Percentiles rank a stretch among this genome's conserved stretches.
Conservation (phyloP, 305 asterid genomes). For the Solanum hybrid region DNA sequence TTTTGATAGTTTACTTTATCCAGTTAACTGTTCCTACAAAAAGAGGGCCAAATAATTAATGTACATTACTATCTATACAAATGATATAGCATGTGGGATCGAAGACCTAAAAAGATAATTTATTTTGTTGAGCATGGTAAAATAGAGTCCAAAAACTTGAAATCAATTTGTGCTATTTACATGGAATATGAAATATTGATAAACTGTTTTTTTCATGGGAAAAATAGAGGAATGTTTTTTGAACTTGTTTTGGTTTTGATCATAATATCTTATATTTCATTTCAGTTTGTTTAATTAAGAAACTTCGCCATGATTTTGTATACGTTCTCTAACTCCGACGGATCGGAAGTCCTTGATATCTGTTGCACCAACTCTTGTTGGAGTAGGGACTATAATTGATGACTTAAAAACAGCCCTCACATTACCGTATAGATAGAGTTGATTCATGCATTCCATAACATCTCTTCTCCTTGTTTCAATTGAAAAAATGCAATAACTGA, state of each 20-base stretch:
- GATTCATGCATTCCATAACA: neutral
- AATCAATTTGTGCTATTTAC: neutral
- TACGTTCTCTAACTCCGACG: neutral
- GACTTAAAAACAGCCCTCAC: neutral
- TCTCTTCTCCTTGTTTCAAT: neutral
- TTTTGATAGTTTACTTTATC: neutral
- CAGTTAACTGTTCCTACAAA: neutral
- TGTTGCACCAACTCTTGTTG: neutral
- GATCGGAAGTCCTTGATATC: neutral
- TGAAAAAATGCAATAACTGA: neutral
- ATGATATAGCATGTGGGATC: neutral
- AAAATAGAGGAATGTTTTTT: neutral
- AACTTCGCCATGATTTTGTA: neutral
- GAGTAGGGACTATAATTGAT: neutral
- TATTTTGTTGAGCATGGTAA: neutral
- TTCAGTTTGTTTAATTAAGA: neutral
- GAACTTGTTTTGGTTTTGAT: neutral
- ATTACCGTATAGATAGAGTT: neutral
- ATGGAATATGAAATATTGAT: neutral
- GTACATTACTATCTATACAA: neutral
- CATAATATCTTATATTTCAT: neutral
- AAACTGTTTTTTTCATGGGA: neutral
- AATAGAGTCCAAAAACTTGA: neutral
- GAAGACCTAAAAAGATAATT: neutral
- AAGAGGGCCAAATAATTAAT: neutral